These are phyloP conservation scores for Pisolithus sp. DNA, from an alignment of 768 basidiomycete genomes.

Conservation along the genomic window DNA sequence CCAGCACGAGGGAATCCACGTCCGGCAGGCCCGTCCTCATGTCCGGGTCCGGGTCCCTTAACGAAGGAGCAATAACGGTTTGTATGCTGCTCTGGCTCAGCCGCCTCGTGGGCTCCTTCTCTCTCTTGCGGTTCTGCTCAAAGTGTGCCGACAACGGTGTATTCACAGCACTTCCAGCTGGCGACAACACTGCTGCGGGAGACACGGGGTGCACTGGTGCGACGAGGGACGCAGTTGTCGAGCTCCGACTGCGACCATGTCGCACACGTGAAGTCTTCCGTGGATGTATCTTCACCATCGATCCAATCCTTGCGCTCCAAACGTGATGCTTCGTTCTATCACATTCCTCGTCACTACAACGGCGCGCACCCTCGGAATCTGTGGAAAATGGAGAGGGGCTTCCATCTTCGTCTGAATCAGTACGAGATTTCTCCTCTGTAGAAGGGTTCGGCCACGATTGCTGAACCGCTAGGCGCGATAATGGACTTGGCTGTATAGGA, in stretches of 20 bases:
- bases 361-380: constrained; percentile 47
- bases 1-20: constrained; percentile 5
- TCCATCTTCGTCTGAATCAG: constrained; percentile 43
- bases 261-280: constrained; percentile 25
- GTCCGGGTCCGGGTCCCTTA: constrained; percentile 31
- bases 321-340: constrained; percentile 3
- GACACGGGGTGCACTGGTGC: constrained; percentile 28
- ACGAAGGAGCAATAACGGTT: constrained; percentile 59
- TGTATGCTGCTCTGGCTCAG: constrained; percentile 63
- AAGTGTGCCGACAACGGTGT: not conserved
- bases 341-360: constrained; percentile 27
- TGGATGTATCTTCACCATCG: constrained; percentile 25
- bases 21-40: constrained; percentile 4
- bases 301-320: constrained; percentile 10
- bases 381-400: constrained; percentile 57
- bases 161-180: not conserved
- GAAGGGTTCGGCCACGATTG: constrained; percentile 45
- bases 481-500: constrained; percentile 53
- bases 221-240: constrained; percentile 57
- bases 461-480: constrained; percentile 52
- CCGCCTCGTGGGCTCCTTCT: constrained; percentile 31
- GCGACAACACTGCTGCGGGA: constrained; percentile 10
- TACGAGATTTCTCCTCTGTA: constrained; percentile 37
- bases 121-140: constrained; percentile 13
- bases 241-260: constrained; percentile 48